Evolutionary conservation across 495 filamentous ascomycete genomes (phyloP), one percentile per base, ranked within the genome.

Genomic region (Penicillium psychrofluorescens): DNA sequence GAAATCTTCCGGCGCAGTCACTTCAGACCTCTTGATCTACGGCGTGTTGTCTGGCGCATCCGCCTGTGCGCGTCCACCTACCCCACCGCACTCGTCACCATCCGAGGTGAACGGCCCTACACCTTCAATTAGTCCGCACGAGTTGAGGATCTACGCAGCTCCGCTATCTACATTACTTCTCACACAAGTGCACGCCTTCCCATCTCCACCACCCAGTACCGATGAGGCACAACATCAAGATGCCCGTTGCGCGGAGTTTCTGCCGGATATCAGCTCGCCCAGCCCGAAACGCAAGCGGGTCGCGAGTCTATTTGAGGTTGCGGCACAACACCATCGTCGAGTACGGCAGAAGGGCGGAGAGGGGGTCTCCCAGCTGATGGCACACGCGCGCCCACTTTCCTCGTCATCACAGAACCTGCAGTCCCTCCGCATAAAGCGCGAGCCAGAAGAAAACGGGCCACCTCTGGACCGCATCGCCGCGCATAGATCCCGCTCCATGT

Each of bases 11-110:
- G 50, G 43, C 6, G 45, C 61, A 9, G 41, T 50, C 11, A 59
- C 71, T 4, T 75, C 79, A 9, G 77, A 81, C 43, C 45, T 84
- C 7, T 53, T 84, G 15, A 59, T 84, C 16, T 81, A 81, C 41
- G 77, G 67, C 32, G 54, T 70, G 10, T 34, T 73, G 35, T 67
- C 63, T 8, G 60, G 48, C 41, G 37, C 50, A 7, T 48, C 55
- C 14, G 54, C 56, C 6, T 56, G 50, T 31, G 49, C 61, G 29
- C 60, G 63, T 16, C 67, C 60, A 29, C 75, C 71, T 6, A 73
- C 75, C 13, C 73, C 76, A 6, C 71, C 74, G 9, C 55, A 59
- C 28, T 77, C 68, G 5, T 72, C 70, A 2, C 70, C 66, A 1
- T 57, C 59, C 32, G 58, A 56, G 7, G 54, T 51, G 8, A 55